phyloP scores from a whole-genome alignment of 1,139 yeast genomes.

The Blastobotrys proliferans region DNA sequence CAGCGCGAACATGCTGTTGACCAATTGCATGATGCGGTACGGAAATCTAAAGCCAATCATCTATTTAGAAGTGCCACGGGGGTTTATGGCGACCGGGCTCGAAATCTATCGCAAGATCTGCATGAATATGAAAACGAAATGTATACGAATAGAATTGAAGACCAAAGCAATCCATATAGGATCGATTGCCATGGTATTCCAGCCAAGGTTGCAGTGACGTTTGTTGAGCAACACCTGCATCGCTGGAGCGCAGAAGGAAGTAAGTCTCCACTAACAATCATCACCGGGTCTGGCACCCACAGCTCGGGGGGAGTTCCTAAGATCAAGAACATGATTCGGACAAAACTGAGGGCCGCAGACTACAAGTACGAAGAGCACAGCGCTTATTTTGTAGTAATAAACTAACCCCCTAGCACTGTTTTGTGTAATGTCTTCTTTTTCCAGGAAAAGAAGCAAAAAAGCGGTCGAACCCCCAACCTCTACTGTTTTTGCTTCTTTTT shows the following conservation, averaged over 20 bases:
- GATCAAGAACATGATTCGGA: slow-evolving; percentile 30
- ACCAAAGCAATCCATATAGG: slow-evolving; percentile 18
- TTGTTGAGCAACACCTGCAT: slow-evolving; percentile 10
- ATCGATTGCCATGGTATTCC: slow-evolving; percentile 33
- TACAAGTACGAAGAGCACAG: slow-evolving; percentile 23
- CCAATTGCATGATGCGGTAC: slow-evolving; percentile 18
- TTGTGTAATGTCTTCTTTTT: too few relatives aligned
- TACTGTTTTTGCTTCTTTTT: too few relatives aligned
- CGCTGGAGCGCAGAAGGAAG: slow-evolving; percentile 22
- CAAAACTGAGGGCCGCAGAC: slow-evolving; percentile 19
- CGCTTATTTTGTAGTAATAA: slow-evolving; percentile 9
- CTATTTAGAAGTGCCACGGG: slow-evolving; percentile 28
- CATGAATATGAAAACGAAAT: slow-evolving; percentile 18
- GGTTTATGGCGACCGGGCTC: slow-evolving; percentile 25
- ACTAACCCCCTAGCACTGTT: too few relatives aligned
- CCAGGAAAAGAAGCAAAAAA: too few relatives aligned
- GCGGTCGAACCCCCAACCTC: too few relatives aligned
- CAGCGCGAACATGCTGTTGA: slow-evolving; percentile 7
- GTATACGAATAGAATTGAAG: slow-evolving; percentile 17
- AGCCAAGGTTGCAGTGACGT: slow-evolving; percentile 25
- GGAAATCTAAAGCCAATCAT: slow-evolving; percentile 26
- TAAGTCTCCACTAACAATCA: slow-evolving; percentile 26
- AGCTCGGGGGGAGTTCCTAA: slow-evolving; percentile 31
- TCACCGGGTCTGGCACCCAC: slow-evolving; percentile 34
- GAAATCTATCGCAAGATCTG: not conserved